Evolutionary conservation across 768 basidiomycete species (phyloP), one percentile per base, ranked within the genome.

Genomic region (Kwoniella sp.): DNA sequence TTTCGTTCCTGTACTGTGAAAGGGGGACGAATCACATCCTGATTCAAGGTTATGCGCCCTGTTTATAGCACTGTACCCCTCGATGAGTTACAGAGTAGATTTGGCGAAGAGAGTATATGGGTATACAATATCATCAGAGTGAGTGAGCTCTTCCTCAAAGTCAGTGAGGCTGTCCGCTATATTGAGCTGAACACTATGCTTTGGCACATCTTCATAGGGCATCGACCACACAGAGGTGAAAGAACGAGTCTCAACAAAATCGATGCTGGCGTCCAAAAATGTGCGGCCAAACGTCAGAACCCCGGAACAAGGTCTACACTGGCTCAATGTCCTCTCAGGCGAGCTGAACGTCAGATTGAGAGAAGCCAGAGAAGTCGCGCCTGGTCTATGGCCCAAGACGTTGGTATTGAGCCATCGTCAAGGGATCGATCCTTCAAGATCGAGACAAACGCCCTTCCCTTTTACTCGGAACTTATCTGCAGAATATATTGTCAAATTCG

Each of bases 181-280:
- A 9, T 25, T 22, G 36, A 40, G 47, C 25, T 6, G n/a, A 44
- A 25, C 27, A n/a, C n/a, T n/a, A 54, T 33, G 37, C 36, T 54
- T 60, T 59, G 58, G 30, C 64, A 2, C 63, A 44, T 19, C 40
- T 26, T 4, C 24, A 17, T 40, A 68, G 91, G 94, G 83, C 10
- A 88, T 97, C 66, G 94, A 97, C 73, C 85, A 89, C 69, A 84
- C 84, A 4, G 94, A 96, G 87, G 94, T 97, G 36, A 92, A 91
- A 73, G 90, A 91, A 74, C 91, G 91, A 78, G 84, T 88, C 17
- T 82, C 84, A 0, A 81, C 89, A 29, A 97, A 96, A 82, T 92
- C 90, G 71, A 98, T 98, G 95, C 82, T 92, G 57, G 91, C 92
- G 0, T 89, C 92, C n/a, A 99, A 99, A 79, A 98, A 97, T 73